These are phyloP conservation scores for Posidonia australis DNA, from an alignment of 106 monocot genomes.

Conservation along the genomic window DNA sequence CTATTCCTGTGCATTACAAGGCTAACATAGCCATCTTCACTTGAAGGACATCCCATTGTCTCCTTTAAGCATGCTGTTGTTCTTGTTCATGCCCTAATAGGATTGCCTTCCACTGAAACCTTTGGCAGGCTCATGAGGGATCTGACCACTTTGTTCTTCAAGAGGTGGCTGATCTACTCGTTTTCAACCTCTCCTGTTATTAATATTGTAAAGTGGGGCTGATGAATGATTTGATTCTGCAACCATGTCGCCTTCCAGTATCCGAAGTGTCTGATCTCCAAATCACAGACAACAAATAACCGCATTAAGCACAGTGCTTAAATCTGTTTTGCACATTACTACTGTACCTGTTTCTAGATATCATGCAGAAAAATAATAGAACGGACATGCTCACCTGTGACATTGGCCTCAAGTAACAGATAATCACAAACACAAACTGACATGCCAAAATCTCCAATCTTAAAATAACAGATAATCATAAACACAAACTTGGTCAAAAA, in stretches of 20 bases:
- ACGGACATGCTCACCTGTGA: slow-evolving; percentile 22
- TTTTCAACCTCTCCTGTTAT: slow-evolving; percentile 6
- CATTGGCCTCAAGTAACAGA: too few relatives aligned
- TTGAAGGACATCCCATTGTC: too few relatives aligned
- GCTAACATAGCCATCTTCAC: not conserved
- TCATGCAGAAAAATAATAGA: too few relatives aligned
- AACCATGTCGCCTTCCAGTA: slow-evolving; percentile 23
- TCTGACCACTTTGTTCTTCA: not conserved
- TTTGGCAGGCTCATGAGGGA: not conserved
- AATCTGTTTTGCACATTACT: not conserved
- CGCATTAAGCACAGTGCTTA: not conserved
- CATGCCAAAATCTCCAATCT: slow-evolving; percentile 97
- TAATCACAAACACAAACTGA: too few relatives aligned
- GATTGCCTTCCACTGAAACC: slow-evolving; percentile 3
- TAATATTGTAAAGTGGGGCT: not conserved
- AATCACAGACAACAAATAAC: not conserved
- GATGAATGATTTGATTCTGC: slow-evolving; percentile 8
- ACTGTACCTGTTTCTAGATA: too few relatives aligned
- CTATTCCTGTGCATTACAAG: not conserved
- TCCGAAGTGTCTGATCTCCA: slow-evolving; percentile 16
- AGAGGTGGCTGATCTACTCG: not conserved
- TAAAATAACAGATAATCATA: not conserved
- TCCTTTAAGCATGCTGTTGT: slow-evolving; percentile 5
- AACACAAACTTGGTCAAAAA: too few relatives aligned
- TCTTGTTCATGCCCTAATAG: not conserved